Evolutionary conservation across 2,329 filamentous ascomycete species (phyloP), one percentile per base, ranked within the genome.

Genomic region (Ophiostoma himal-ulmi): DNA sequence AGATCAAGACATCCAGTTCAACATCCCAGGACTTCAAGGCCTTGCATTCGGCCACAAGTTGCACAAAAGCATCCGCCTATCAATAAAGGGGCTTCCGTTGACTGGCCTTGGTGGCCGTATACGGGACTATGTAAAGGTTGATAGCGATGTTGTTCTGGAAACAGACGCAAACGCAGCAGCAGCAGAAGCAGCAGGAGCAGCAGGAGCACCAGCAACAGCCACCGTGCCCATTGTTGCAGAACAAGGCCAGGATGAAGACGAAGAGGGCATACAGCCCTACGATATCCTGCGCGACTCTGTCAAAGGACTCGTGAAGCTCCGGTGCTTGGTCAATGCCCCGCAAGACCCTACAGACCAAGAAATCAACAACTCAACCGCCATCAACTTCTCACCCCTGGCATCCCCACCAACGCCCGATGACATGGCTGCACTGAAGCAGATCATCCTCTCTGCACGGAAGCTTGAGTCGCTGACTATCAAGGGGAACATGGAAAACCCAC

Each of bases 21-120:
- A 69, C n/a, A 52, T 67, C 11, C 70, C 54, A 3, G 70, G 70
- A 17, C 26, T 71, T 26, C 71, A 71, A 57, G 71, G 71, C 26
- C 20, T 72, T 4, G 71, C 71, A 1, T 60, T 72, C 5, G 71
- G 71, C 14, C 65, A 65, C n/a, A 41, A 22, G 8, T 30, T 71
- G 10, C 68, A 68, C 13, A 41, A 70, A 4, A 30, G 54, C 11
- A 62, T 71, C n/a, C 26, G 34, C 6, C 22, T 68, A 1, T 67
- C 41, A 26, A 60, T 72, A 10, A 65, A 66, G 20, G 68, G 68
- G 1, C 17, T 69, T 3, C 68, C 71, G 10, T 52, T 72, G 34
- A 70, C 41, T 10, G 69, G 71, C 10, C 60, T 72, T 4, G 69
- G 52, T 14, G 6, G n/a, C 4, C 69, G 71, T 17, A 14, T 72